Percentiles rank a stretch among this genome's conserved stretches.
phyloP scores from a whole-genome alignment of 306 rosid genomes.

The Medicago ruthenica region DNA sequence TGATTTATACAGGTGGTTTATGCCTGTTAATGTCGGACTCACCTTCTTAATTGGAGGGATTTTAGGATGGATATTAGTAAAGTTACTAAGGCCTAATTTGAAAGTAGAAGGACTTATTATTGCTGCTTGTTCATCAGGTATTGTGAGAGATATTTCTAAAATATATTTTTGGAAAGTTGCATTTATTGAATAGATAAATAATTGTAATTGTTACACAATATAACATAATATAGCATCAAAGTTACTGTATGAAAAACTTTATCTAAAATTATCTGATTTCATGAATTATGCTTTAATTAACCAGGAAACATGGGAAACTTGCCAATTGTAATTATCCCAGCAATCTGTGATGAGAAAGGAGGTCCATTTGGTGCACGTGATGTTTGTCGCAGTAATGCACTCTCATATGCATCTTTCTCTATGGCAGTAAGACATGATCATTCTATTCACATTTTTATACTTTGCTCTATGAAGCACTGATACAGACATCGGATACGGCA shows the following conservation, averaged over 20 bases:
- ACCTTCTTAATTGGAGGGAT: constrained; percentile 83
- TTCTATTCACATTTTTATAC: background rate
- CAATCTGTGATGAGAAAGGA: constrained; percentile 75
- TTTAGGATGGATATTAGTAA: constrained; percentile 81
- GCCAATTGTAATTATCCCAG: constrained; percentile 78
- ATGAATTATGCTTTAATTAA: constrained; percentile 22
- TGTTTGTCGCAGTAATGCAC: constrained; percentile 58
- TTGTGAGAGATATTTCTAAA: too few relatives aligned
- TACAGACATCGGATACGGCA: too few relatives aligned
- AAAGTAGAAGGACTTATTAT: constrained; percentile 81
- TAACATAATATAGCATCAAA: constrained; percentile 38
- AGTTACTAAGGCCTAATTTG: constrained; percentile 72
- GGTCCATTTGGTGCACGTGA: constrained; percentile 73
- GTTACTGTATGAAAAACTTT: background rate
- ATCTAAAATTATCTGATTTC: constrained; percentile 13
- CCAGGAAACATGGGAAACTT: constrained; percentile 93
- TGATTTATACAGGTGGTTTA: constrained; percentile 80
- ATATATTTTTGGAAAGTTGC: too few relatives aligned
- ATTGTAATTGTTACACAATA: too few relatives aligned
- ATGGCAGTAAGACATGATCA: constrained; percentile 70
- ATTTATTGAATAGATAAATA: too few relatives aligned
- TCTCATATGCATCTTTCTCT: constrained; percentile 89
- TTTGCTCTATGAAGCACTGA: too few relatives aligned
- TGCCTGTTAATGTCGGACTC: constrained; percentile 78
- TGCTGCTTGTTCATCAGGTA: constrained; percentile 83